These are phyloP conservation scores for Hyphopichia pseudoburtonii DNA, from an alignment of 1,139 yeast species.

Conservation along the genomic window DNA sequence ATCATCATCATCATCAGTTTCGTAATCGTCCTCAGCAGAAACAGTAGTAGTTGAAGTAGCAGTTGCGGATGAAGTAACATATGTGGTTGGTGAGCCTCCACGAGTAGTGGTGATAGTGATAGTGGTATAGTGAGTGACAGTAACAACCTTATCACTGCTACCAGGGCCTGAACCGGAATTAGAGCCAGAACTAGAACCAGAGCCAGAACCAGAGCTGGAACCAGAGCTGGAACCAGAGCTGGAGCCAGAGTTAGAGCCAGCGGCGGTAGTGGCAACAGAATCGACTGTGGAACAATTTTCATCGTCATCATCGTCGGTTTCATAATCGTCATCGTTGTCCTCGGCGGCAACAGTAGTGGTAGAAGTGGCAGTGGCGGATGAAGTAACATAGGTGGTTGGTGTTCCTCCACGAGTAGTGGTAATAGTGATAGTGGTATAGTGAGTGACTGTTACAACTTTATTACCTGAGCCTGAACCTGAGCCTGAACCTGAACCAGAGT, in stretches of 20 bases:
- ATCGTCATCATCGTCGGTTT: conserved; percentile 7
- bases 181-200: conserved; percentile 6
- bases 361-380: conserved; percentile 7
- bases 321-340: conserved; percentile 6
- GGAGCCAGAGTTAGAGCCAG: conserved; percentile 14
- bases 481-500: conserved; percentile 7
- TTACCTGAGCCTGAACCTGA: conserved; percentile 6
- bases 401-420: conserved; percentile 3
- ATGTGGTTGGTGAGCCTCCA: conserved; percentile 2
- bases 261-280: neutral
- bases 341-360: conserved; percentile 7
- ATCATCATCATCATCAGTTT: conserved; percentile 7
- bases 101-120: conserved; percentile 2
- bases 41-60: conserved; percentile 10
- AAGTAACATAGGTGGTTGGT: conserved; percentile 5
- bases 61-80: conserved; percentile 6
- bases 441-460: conserved; percentile 2
- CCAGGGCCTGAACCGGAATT: conserved; percentile 1
- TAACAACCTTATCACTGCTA: neutral
- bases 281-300: conserved; percentile 2
- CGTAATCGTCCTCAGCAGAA: conserved; percentile 7
- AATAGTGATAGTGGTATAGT: conserved; percentile 1
- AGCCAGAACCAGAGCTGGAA: conserved; percentile 1
- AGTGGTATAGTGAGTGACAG: conserved; percentile 2
- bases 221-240: conserved; percentile 4